Percentiles rank a stretch among this genome's conserved stretches.
phyloP scores from a whole-genome alignment of 352 stramenopile species.

The Phytophthora colocasiae region DNA sequence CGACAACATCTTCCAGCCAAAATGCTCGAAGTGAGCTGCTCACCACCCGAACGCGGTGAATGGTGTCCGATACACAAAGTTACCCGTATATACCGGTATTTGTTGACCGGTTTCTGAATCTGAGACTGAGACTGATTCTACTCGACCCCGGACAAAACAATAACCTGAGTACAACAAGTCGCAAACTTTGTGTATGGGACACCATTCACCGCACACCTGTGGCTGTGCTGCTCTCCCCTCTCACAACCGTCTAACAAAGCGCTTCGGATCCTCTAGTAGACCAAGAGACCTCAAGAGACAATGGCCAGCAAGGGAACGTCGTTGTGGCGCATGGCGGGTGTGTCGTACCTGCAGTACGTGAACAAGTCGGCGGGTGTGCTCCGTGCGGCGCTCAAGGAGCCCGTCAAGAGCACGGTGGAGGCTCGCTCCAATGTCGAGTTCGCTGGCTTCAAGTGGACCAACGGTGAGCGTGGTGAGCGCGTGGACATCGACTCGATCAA shows the following conservation, averaged over 20 bases:
- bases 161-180: too few species aligned
- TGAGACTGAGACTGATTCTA: too few species aligned
- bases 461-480: slow-evolving; percentile 81
- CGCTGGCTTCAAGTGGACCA: slow-evolving; percentile 86
- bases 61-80: too few species aligned
- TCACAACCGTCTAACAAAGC: slow-evolving; percentile 25
- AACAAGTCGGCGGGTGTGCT: slow-evolving; percentile 85
- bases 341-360: slow-evolving; percentile 91
- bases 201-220: slow-evolving; percentile 11
- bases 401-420: slow-evolving; percentile 85
- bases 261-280: slow-evolving; percentile 22
- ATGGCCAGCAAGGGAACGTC: slow-evolving; percentile 86
- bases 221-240: slow-evolving; percentile 20
- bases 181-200: too few species aligned
- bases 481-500: slow-evolving; percentile 85
- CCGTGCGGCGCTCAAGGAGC: slow-evolving; percentile 83
- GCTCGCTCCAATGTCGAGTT: slow-evolving; percentile 82
- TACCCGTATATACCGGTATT: too few species aligned
- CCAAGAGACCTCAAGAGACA: slow-evolving; percentile 23
- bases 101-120: too few species aligned
- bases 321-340: slow-evolving; percentile 85
- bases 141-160: too few species aligned
- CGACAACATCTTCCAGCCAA: slow-evolving; percentile 36
- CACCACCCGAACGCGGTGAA: slow-evolving; percentile 24
- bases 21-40: slow-evolving; percentile 23